These are phyloP conservation scores for Ceratocystis destructans DNA, from an alignment of 2,329 filamentous ascomycete genomes.

Conservation along the genomic window DNA sequence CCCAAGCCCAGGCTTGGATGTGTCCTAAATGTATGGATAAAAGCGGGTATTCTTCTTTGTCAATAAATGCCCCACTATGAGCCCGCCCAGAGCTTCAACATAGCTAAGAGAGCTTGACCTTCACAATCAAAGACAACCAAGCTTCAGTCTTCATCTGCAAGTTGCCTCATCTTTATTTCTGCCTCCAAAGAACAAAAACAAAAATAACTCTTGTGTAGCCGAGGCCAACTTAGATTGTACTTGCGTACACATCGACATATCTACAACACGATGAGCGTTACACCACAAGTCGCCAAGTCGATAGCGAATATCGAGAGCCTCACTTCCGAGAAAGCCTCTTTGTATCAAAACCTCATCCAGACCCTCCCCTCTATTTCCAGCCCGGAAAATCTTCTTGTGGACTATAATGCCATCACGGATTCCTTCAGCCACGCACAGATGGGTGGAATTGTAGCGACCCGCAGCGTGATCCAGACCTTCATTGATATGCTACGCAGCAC, in stretches of 20 bases:
- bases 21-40: not conserved
- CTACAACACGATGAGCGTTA: conserved; percentile 27
- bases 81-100: not conserved
- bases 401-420: conserved; percentile 55
- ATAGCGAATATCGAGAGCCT: conserved; percentile 30
- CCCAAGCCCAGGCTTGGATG: not conserved
- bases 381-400: conserved; percentile 31
- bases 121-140: not conserved
- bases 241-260: not conserved
- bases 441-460: conserved; percentile 56
- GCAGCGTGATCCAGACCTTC: conserved; percentile 53
- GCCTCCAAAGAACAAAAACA: too few species aligned
- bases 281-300: conserved; percentile 31
- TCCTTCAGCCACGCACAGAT: conserved; percentile 54
- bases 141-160: not conserved
- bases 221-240: not conserved
- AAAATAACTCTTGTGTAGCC: not conserved
- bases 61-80: not conserved
- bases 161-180: not conserved
- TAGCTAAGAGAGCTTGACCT: not conserved
- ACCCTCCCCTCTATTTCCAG: conserved; percentile 30
- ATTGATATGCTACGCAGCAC: conserved; percentile 48
- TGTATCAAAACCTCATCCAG: conserved; percentile 35
- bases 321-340: conserved; percentile 31
- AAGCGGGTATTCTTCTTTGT: not conserved